phyloP scores from a whole-genome alignment of 2,329 filamentous ascomycete genomes.

The Colletotrichum gigasporum region DNA sequence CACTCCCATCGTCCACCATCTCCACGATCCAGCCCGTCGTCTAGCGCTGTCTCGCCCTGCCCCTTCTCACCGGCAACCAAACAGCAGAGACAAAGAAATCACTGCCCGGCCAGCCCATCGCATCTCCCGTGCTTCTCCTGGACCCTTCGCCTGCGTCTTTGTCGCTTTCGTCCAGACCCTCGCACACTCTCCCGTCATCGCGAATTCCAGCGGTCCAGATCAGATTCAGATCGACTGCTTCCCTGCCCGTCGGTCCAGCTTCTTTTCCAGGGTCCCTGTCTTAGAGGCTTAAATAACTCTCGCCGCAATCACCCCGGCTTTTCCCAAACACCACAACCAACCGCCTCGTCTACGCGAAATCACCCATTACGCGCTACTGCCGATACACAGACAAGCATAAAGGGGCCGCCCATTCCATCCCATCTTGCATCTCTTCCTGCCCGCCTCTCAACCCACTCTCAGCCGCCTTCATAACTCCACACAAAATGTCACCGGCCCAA shows the following conservation, averaged over 20 bases:
- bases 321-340: constrained; percentile 23
- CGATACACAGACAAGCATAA: constrained; percentile 21
- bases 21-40: constrained; percentile 18
- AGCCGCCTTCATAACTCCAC: constrained; percentile 14
- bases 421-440: neutral
- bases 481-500: constrained; percentile 28
- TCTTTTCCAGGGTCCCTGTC: constrained; percentile 11
- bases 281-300: constrained; percentile 21
- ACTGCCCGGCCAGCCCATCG: too few species aligned
- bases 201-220: constrained; percentile 20
- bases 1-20: neutral
- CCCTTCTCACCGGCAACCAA: neutral
- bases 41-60: constrained; percentile 28
- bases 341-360: constrained; percentile 17
- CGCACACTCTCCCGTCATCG: constrained; percentile 9
- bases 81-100: constrained; percentile 11
- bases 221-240: too few species aligned
- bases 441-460: neutral
- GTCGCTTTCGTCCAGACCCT: constrained; percentile 21
- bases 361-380: constrained; percentile 10
- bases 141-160: constrained; percentile 19
- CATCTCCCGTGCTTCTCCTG: constrained; percentile 13
- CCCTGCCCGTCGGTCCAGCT: constrained; percentile 11
- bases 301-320: constrained; percentile 20
- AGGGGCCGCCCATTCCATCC: constrained; percentile 18